phyloP scores from a whole-genome alignment of 2,329 filamentous ascomycete genomes.

The Pestalotiopsis sp. region DNA sequence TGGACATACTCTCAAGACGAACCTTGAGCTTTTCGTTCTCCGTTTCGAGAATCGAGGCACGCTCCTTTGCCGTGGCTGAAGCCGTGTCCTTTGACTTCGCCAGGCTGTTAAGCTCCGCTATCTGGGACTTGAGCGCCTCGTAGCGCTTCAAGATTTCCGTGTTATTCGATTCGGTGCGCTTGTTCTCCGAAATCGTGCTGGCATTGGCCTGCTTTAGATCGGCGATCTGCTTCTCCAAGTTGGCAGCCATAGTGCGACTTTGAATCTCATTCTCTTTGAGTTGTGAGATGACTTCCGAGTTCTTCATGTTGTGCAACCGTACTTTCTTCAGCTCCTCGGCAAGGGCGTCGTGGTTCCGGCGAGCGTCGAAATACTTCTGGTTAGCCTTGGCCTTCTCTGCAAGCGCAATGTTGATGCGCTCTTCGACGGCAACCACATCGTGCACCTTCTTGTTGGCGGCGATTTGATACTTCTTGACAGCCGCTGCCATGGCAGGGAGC shows the following conservation, averaged over 20 bases:
- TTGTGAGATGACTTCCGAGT: slow-evolving; percentile 89
- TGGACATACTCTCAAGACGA: slow-evolving; percentile 75
- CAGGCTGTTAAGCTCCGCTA: slow-evolving; percentile 73
- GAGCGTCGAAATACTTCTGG: slow-evolving; percentile 95
- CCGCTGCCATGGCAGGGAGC: slow-evolving; percentile 84
- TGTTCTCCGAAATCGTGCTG: slow-evolving; percentile 71
- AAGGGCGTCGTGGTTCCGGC: slow-evolving; percentile 89
- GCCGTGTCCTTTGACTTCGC: slow-evolving; percentile 75
- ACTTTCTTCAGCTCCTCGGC: slow-evolving; percentile 79
- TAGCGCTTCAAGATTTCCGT: slow-evolving; percentile 70
- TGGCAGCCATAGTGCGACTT: slow-evolving; percentile 74
- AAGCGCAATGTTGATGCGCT: slow-evolving; percentile 71
- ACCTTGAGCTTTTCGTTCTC: slow-evolving; percentile 82
- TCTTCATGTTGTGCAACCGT: slow-evolving; percentile 83
- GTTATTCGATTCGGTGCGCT: slow-evolving; percentile 71
- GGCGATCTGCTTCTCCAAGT: slow-evolving; percentile 87
- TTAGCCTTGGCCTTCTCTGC: slow-evolving; percentile 96
- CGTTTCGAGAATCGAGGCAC: slow-evolving; percentile 65
- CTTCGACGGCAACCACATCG: slow-evolving; percentile 76
- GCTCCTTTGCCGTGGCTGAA: slow-evolving; percentile 53
- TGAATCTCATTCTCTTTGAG: slow-evolving; percentile 88
- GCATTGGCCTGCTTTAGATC: slow-evolving; percentile 80
- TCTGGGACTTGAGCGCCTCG: slow-evolving; percentile 75
- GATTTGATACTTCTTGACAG: slow-evolving; percentile 86
- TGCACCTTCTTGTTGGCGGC: slow-evolving; percentile 85